Base-by-base conservation (phyloP, 176 grass and related monocot genomes). In the Cenchrus purpureus region DNA sequence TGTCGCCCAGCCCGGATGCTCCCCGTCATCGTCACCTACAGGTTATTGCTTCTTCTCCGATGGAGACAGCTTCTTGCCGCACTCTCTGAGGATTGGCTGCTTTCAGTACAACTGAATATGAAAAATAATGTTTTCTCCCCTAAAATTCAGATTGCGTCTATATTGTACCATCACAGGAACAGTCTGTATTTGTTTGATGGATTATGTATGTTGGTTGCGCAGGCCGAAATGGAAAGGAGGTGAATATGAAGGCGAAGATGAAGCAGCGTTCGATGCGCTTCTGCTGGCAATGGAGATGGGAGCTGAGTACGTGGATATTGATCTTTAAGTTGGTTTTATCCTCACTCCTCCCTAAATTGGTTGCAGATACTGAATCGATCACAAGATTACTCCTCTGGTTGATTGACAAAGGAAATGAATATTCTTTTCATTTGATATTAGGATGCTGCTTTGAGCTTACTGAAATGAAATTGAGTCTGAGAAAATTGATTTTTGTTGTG, bases 191-290 rank as follows among this genome's bases (percentile, higher is more conserved):
- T 72, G 1, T 5, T 12, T 10, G 20, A 13, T 71, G 48, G 43
- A 25, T 25, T 25, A 25, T 25, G 22, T 25, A 12, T 65, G 29
- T 87, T 65, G 22, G 6, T 55, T 71, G 77, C 2, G 49, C 74
- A 99, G 97, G 64, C 93, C 97, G 22, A 98, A 95, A 51, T 98
- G 93, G 97, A 93, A 98, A 88, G 91, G 97, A 76, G 93, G 93
- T 7, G 88, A 95, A 46, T 98, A 94, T 52, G 86, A 92, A 67
- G 93, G 97, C 55, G 93, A 95, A 1, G 97, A 95, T 2, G 84
- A 92, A 32, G 42, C 80, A 1, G 88, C 93, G 52, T 92, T 91
- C 13, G 86, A 98, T 79, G 88, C 74, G 4, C 93, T 98, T 77
- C 55, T 71, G 5, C 58, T 94, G 71, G 97, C 97, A 75, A 92